These are phyloP conservation scores for Articulospora tetracladia DNA, from an alignment of 495 filamentous ascomycete genomes.

Conservation along the genomic window DNA sequence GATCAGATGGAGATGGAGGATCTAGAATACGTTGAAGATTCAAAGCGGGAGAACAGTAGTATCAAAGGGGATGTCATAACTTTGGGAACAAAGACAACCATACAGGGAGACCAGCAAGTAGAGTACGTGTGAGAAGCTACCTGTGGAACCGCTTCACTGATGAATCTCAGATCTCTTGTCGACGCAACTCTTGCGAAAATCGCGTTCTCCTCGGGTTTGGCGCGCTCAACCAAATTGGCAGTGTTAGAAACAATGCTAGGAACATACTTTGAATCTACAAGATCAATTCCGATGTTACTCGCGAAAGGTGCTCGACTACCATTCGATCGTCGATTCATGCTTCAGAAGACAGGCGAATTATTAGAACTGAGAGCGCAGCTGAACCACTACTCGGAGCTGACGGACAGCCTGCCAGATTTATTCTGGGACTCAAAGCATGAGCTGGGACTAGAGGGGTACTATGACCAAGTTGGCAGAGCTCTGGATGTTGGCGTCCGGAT, in stretches of 20 bases:
- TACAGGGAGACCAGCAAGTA: slow-evolving; percentile 23
- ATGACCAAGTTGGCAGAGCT: slow-evolving; percentile 85
- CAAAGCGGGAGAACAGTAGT: slow-evolving; percentile 65
- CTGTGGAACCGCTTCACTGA: background rate
- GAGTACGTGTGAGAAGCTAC: background rate
- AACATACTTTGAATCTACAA: slow-evolving; percentile 80
- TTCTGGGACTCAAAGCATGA: slow-evolving; percentile 95
- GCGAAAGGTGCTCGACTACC: slow-evolving; percentile 62
- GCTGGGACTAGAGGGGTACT: slow-evolving; percentile 80
- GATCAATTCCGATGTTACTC: slow-evolving; percentile 70
- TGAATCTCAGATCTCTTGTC: slow-evolving; percentile 34
- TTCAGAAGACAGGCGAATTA: slow-evolving; percentile 92
- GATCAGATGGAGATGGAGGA: slow-evolving; percentile 78
- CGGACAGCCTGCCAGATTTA: slow-evolving; percentile 89
- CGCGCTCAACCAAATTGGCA: slow-evolving; percentile 92
- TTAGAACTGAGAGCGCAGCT: slow-evolving; percentile 85
- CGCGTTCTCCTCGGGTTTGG: slow-evolving; percentile 93
- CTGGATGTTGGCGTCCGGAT: slow-evolving; percentile 93
- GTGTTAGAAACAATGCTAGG: slow-evolving; percentile 81
- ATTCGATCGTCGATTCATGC: slow-evolving; percentile 72
- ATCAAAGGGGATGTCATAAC: slow-evolving; percentile 89
- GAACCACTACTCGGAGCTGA: slow-evolving; percentile 95
- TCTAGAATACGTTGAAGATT: slow-evolving; percentile 80
- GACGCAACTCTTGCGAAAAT: slow-evolving; percentile 89
- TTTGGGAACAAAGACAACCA: slow-evolving; percentile 64